Conservation (phyloP, 495 filamentous ascomycete genomes). For the Penicillium coprophilum region DNA sequence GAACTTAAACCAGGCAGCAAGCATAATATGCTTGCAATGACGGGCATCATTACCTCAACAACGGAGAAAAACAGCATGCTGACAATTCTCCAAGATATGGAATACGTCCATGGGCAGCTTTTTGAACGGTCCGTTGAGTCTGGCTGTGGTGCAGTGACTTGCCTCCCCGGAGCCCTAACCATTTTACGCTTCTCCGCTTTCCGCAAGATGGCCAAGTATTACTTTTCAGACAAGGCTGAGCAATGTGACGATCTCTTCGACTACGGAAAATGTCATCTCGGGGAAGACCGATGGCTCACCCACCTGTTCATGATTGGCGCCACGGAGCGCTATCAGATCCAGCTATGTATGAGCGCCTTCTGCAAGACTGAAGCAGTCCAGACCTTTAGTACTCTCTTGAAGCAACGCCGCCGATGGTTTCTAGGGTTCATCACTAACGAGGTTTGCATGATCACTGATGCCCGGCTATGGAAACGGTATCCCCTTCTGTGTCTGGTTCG, state of each 20-base stretch:
- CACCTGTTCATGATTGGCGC: conserved; percentile 99
- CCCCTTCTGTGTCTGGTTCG: conserved; percentile 85
- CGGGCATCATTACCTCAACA: conserved; percentile 93
- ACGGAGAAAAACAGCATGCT: conserved; percentile 86
- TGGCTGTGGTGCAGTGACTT: conserved; percentile 91
- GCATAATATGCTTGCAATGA: conserved; percentile 96
- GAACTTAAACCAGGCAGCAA: conserved; percentile 93
- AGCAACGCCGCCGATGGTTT: conserved; percentile 96
- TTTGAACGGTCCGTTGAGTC: conserved; percentile 98
- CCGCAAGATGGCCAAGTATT: conserved; percentile 96
- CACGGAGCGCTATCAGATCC: conserved; percentile 88
- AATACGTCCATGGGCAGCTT: conserved; percentile 96
- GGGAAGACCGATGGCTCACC: conserved; percentile 96
- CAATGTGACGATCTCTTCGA: conserved; percentile 97
- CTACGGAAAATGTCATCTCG: conserved; percentile 91
- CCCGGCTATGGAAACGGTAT: conserved; percentile 87
- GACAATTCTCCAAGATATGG: conserved; percentile 94
- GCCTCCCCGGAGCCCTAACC: conserved; percentile 89
- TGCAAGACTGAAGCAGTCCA: conserved; percentile 98
- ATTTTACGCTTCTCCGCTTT: conserved; percentile 97
- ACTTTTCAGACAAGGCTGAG: conserved; percentile 97
- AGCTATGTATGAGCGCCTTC: conserved; percentile 95
- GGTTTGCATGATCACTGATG: conserved; percentile 96
- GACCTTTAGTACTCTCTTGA: conserved; percentile 79
- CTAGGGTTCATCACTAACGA: conserved; percentile 98